phyloP scores from a whole-genome alignment of 2,329 filamentous ascomycete genomes.

The Pseudogymnoascus verrucosus region DNA sequence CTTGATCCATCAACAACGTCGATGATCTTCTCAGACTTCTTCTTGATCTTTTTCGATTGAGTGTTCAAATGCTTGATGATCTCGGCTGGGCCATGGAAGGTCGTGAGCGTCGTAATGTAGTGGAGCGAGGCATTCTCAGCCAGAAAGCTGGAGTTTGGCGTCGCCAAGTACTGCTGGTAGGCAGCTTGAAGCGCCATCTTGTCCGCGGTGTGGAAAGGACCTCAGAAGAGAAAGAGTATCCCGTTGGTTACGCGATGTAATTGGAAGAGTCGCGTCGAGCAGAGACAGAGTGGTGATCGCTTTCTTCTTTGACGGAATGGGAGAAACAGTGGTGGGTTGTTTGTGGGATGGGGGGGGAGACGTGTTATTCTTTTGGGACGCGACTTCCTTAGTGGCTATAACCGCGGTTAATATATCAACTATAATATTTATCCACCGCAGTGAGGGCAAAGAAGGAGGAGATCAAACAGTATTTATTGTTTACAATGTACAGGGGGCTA shows the following conservation, averaged over 20 bases:
- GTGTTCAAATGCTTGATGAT: conserved; percentile 76
- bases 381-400: conserved; percentile 3
- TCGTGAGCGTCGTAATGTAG: conserved; percentile 84
- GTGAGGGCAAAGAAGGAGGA: not conserved
- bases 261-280: not conserved
- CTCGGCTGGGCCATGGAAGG: conserved; percentile 59
- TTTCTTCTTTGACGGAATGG: conserved; percentile 1
- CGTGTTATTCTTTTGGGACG: conserved; percentile 6
- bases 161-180: conserved; percentile 66
- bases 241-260: not conserved
- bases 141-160: conserved; percentile 56
- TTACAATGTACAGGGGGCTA: conserved; percentile 1
- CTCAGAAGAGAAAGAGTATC: conserved; percentile 2
- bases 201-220: not conserved
- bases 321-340: not conserved
- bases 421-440: not conserved
- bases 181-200: conserved; percentile 43
- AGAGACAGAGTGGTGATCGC: not conserved
- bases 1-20: conserved; percentile 63
- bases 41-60: conserved; percentile 67
- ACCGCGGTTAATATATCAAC: conserved; percentile 1
- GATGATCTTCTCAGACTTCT: conserved; percentile 72
- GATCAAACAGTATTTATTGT: conserved; percentile 6
- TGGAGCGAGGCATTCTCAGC: conserved; percentile 61
- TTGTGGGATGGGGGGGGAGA: not conserved